Percentiles rank a stretch among this genome's conserved stretches.
These are phyloP conservation scores for Alternaria rosae DNA, from an alignment of 2,329 filamentous ascomycete genomes.

Conservation along the genomic window DNA sequence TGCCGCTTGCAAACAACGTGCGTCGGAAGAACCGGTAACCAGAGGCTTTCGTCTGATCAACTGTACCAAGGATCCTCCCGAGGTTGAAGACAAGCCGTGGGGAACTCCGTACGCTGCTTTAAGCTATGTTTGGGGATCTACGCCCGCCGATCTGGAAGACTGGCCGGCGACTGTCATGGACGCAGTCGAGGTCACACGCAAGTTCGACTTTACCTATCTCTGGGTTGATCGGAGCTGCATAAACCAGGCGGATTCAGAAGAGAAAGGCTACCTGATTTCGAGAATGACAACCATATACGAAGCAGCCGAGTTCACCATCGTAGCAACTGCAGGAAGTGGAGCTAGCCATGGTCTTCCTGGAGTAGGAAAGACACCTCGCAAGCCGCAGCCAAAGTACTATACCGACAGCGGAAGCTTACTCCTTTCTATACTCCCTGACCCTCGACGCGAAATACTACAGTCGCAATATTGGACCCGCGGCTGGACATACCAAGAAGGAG, in stretches of 20 bases:
- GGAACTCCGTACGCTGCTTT: conserved; percentile 17
- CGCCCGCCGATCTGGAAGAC: neutral
- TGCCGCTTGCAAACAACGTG: conserved; percentile 9
- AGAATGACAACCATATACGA: conserved; percentile 22
- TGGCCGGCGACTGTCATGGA: conserved; percentile 17
- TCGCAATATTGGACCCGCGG: conserved; percentile 11
- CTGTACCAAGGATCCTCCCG: conserved; percentile 6
- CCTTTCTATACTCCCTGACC: conserved; percentile 13
- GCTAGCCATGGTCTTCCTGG: conserved; percentile 15
- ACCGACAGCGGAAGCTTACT: conserved; percentile 13
- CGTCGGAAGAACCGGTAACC: conserved; percentile 6
- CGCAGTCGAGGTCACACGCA: conserved; percentile 9
- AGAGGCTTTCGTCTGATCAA: conserved; percentile 19
- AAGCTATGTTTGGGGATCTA: conserved; percentile 25
- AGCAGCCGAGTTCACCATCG: conserved; percentile 16
- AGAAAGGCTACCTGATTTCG: conserved; percentile 10
- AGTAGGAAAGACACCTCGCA: conserved; percentile 5
- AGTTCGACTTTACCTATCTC: conserved; percentile 7
- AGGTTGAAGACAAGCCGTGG: conserved; percentile 15
- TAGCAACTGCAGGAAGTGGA: conserved; percentile 15
- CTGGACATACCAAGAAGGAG: conserved; percentile 24
- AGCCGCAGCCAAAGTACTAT: conserved; percentile 14
- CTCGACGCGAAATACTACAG: conserved; percentile 4
- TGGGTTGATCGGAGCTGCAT: conserved; percentile 21
- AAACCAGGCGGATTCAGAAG: conserved; percentile 7